Percentiles rank a stretch among this genome's conserved stretches.
Conservation (phyloP, 441 rosid genomes). For the Populus hybrid region DNA sequence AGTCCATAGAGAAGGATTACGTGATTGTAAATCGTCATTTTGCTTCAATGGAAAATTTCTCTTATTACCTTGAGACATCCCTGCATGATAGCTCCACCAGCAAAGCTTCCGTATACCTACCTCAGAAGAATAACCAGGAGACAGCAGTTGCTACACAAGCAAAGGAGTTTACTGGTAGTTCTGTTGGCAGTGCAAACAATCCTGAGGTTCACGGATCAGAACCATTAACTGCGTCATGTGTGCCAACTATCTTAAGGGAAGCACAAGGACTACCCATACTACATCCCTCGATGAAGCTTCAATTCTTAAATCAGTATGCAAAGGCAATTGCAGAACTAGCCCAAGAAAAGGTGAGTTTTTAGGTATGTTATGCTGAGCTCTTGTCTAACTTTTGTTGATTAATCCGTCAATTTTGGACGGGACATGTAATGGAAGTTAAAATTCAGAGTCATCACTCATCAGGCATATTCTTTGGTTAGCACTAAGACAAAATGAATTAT, state of each 20-base stretch:
- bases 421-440: not conserved
- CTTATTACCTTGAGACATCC: slow-evolving; percentile 55
- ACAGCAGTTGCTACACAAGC: slow-evolving; percentile 32
- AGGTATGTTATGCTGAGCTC: not conserved
- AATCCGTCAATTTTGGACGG: not conserved
- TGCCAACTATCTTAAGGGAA: slow-evolving; percentile 40
- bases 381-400: not conserved
- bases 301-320: slow-evolving; percentile 50
- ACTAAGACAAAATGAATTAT: not conserved
- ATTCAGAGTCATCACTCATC: not conserved
- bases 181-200: slow-evolving; percentile 20
- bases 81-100: slow-evolving; percentile 42
- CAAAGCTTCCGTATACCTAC: slow-evolving; percentile 29
- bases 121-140: slow-evolving; percentile 37
- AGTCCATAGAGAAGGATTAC: slow-evolving; percentile 73
- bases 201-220: slow-evolving; percentile 32
- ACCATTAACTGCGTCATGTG: slow-evolving; percentile 30
- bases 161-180: slow-evolving; percentile 26
- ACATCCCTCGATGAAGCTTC: slow-evolving; percentile 62
- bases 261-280: slow-evolving; percentile 43
- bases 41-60: slow-evolving; percentile 49
- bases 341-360: slow-evolving; percentile 49
- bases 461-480: not conserved
- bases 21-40: slow-evolving; percentile 62
- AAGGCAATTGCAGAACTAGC: slow-evolving; percentile 53